Percentiles rank a stretch among this genome's conserved stretches.
phyloP scores from a whole-genome alignment of 2,329 filamentous ascomycete genomes.

The Colletotrichum chrysophilum region DNA sequence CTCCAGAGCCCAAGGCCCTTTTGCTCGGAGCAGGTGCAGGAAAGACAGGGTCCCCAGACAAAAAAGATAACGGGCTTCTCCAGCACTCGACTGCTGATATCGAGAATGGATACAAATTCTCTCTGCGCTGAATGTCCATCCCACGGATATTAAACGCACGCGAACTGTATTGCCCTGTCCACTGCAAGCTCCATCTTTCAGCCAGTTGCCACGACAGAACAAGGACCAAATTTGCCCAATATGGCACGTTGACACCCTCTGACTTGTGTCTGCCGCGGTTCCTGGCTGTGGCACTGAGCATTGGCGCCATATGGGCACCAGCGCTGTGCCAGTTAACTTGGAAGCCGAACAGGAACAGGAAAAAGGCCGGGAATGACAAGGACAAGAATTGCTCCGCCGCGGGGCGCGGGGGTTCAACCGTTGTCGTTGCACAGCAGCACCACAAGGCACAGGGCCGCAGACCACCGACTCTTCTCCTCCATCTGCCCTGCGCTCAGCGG shows the following conservation, averaged over 20 bases:
- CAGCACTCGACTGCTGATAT: neutral
- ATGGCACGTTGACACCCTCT: neutral
- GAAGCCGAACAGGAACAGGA: constrained; percentile 12
- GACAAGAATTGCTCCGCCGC: neutral
- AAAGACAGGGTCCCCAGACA: neutral
- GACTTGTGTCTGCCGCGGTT: constrained; percentile 12
- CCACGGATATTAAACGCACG: constrained; percentile 16
- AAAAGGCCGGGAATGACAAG: neutral
- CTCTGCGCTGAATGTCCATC: neutral
- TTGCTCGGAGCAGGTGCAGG: neutral
- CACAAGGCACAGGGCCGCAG: neutral
- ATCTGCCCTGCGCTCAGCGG: neutral
- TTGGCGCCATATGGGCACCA: neutral
- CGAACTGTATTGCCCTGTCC: constrained; percentile 8
- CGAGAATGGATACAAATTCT: neutral
- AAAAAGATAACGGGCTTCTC: constrained; percentile 13
- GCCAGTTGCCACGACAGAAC: neutral
- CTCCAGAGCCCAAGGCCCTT: neutral
- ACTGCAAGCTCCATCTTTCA: constrained; percentile 2
- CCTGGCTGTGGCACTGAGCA: constrained; percentile 2
- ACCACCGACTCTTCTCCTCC: neutral
- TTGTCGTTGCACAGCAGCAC: neutral
- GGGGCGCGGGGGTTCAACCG: constrained; percentile 4
- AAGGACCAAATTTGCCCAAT: neutral
- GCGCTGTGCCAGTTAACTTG: constrained; percentile 3